Evolutionary conservation across 2,329 filamentous ascomycete genomes (phyloP).

Genomic region (Pezicula radicicola): DNA sequence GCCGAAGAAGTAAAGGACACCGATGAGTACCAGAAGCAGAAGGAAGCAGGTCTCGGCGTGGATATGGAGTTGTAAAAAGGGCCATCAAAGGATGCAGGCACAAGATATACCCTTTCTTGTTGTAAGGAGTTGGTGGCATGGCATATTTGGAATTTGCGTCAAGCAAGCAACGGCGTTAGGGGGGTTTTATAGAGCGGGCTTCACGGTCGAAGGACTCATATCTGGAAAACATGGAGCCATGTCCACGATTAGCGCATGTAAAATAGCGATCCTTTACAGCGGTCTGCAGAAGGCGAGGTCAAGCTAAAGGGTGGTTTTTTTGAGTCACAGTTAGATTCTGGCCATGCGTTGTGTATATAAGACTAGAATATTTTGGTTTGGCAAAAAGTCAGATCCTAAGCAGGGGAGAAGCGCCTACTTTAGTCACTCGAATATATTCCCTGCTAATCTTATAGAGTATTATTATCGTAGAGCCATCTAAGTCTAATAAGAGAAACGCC

Average conservation of each 20-base stretch:
- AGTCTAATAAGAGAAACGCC: not conserved
- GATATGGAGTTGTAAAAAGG: slow-evolving; percentile 45
- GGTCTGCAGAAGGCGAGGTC: too few relatives aligned
- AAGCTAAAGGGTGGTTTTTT: too few relatives aligned
- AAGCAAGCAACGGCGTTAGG: not conserved
- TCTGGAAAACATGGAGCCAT: too few relatives aligned
- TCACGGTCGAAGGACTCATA: too few relatives aligned
- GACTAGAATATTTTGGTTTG: too few relatives aligned
- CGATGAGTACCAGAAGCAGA: slow-evolving; percentile 49
- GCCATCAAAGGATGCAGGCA: not conserved
- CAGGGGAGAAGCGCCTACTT: too few relatives aligned
- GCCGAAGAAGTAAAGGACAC: slow-evolving; percentile 62
- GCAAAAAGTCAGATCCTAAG: too few relatives aligned
- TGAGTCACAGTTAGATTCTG: too few relatives aligned
- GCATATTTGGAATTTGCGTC: not conserved
- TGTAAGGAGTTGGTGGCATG: not conserved
- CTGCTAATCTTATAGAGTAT: not conserved
- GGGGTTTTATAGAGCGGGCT: too few relatives aligned
- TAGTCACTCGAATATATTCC: not conserved
- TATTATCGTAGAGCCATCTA: not conserved
- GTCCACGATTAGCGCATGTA: too few relatives aligned
- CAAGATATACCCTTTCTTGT: not conserved
- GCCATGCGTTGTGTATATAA: too few relatives aligned
- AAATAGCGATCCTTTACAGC: too few relatives aligned
- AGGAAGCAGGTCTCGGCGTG: slow-evolving; percentile 55